These are phyloP conservation scores for Kalanchoe fedtschenkoi DNA, from an alignment of 164 flowering plant species.

Conservation along the genomic window DNA sequence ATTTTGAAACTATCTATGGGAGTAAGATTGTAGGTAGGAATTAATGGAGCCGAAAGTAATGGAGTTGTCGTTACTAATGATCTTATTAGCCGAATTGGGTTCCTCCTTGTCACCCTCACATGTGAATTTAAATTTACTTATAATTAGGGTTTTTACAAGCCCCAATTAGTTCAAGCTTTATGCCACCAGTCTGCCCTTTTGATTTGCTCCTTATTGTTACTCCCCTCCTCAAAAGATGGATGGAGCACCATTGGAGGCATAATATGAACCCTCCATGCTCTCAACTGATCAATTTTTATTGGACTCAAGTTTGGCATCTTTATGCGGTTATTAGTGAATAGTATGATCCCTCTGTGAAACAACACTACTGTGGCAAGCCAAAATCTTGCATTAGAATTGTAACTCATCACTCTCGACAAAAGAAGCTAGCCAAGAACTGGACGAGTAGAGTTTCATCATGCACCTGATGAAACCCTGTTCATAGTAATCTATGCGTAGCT, in stretches of 20 bases:
- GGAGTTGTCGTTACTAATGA: conserved; percentile 25
- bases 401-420: conserved; percentile 29
- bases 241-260: conserved; percentile 14
- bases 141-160: conserved; percentile 22
- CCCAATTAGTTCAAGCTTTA: conserved; percentile 29
- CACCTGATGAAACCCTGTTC: conserved; percentile 27
- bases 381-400: conserved; percentile 25
- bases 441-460: conserved; percentile 34
- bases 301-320: conserved; percentile 22
- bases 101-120: too few species aligned
- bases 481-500: conserved; percentile 22
- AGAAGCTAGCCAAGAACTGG: conserved; percentile 21
- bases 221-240: conserved; percentile 10
- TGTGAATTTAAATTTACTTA: too few species aligned
- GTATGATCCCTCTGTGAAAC: conserved; percentile 40
- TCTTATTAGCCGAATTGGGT: conserved; percentile 21
- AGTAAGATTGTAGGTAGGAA: too few species aligned
- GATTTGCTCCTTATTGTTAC: conserved; percentile 11
- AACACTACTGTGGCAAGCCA: conserved; percentile 39
- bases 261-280: conserved; percentile 14
- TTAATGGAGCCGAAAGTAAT: too few species aligned
- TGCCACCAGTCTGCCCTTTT: conserved; percentile 32
- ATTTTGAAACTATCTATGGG: too few species aligned
- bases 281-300: conserved; percentile 21
- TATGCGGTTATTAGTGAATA: conserved; percentile 34